Conservation (phyloP, 2,329 filamentous ascomycete genomes). For the Verticillium tricorpus region DNA sequence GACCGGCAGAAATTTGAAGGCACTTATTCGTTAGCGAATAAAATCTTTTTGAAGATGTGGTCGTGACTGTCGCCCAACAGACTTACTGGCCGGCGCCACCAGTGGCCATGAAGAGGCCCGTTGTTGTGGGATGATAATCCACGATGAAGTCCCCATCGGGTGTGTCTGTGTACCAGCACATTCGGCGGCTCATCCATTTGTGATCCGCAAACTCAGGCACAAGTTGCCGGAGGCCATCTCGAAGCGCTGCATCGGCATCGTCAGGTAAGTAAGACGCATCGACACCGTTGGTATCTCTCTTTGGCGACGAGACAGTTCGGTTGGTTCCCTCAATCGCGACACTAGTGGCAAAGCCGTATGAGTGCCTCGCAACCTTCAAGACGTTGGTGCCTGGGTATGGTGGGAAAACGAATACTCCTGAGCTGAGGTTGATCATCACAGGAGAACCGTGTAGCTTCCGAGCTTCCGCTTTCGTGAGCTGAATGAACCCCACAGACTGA, state of each 20-base stretch:
- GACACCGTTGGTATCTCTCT: constrained; percentile 29
- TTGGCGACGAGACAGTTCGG: constrained; percentile 24
- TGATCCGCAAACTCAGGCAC: constrained; percentile 49
- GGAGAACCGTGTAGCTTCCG: constrained; percentile 47
- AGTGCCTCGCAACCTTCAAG: constrained; percentile 58
- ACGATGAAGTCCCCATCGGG: constrained; percentile 58
- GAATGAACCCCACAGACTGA: constrained; percentile 61
- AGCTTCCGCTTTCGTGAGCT: constrained; percentile 55
- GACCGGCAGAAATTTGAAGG: constrained; percentile 21
- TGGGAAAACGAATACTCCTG: constrained; percentile 53
- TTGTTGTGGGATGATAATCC: constrained; percentile 45
- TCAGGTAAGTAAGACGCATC: constrained; percentile 35
- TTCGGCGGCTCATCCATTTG: constrained; percentile 43
- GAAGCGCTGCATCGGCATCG: constrained; percentile 49
- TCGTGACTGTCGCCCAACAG: too few species aligned
- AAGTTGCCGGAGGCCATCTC: constrained; percentile 45
- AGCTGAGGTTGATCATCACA: constrained; percentile 51
- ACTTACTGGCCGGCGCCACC: constrained; percentile 40
- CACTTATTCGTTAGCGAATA: constrained; percentile 8
- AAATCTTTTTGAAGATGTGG: too few species aligned
- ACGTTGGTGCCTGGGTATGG: constrained; percentile 38
- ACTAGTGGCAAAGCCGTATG: constrained; percentile 46
- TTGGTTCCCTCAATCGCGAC: constrained; percentile 12
- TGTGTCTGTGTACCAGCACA: constrained; percentile 65
- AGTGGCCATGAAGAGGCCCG: constrained; percentile 42